phyloP scores from a whole-genome alignment of 495 filamentous ascomycete species.

The Parmelia sp. region DNA sequence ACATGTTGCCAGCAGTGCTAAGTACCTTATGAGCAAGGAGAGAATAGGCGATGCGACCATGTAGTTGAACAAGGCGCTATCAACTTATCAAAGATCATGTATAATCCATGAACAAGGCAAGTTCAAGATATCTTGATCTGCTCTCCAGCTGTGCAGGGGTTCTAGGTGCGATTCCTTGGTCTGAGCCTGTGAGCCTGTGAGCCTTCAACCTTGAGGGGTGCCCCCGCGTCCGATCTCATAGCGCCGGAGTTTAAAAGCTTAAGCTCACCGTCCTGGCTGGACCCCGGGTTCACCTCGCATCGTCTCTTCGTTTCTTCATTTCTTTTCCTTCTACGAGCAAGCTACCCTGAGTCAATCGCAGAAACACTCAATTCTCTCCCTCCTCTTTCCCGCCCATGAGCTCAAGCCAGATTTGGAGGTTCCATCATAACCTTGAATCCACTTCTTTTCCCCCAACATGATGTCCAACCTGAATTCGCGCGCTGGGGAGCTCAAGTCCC shows the following conservation, averaged over 20 bases:
- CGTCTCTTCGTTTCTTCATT: neutral
- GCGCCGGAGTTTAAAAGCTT: neutral
- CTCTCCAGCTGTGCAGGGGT: neutral
- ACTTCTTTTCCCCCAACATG: constrained; percentile 21
- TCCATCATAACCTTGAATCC: neutral
- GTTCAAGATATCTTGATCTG: too few species aligned
- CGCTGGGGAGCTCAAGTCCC: constrained; percentile 63
- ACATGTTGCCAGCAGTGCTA: too few species aligned
- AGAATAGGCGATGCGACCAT: neutral
- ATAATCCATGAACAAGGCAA: too few species aligned
- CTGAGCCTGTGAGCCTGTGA: too few species aligned
- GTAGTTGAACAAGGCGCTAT: too few species aligned
- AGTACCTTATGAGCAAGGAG: neutral
- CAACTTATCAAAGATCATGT: too few species aligned
- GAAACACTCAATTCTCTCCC: neutral
- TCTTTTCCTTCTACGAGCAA: neutral
- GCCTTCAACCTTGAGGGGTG: too few species aligned
- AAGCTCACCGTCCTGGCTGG: neutral
- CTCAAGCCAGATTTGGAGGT: constrained; percentile 2
- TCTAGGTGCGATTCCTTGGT: neutral
- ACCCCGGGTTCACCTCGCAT: too few species aligned
- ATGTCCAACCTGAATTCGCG: constrained; percentile 26
- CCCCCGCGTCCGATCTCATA: neutral
- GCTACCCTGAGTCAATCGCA: neutral
- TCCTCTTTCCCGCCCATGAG: neutral